Base-by-base conservation (phyloP, 2,329 filamentous ascomycete species). In the Bipolaris oryzae region DNA sequence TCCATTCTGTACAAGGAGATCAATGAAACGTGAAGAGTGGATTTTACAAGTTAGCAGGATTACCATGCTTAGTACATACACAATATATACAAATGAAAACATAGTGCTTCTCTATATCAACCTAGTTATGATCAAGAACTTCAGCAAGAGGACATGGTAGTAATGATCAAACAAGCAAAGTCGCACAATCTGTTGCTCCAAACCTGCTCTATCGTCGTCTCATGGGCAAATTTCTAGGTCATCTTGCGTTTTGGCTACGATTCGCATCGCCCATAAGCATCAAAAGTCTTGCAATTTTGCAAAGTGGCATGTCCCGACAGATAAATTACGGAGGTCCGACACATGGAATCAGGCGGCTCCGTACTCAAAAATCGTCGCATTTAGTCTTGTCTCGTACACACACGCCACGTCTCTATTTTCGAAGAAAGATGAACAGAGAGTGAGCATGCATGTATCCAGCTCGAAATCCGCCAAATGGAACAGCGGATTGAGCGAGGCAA, bases 341-440 rank as follows among this genome's bases (percentile, higher is more conserved):
- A 72, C 64, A 64, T 58, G 60, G 46, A 50, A 28, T 67, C 60
- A 63, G 61, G 57, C 69, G 72, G 71, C 57, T 63, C 64, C 73
- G 74, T 75, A 76, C 74, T 76, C 74, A 76, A 76, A 75, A 66
- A 75, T 74, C 68, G 72, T 74, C 73, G 70, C 64, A 47, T 35
- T 74, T 66, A 45, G 50, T 76, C 70, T 76, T 65, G 74, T 76
- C 74, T 75, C 74, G 59, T 76, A 74, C 74, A 66, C 4, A 31
- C 25, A 28, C 7, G 47, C 25, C 10, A 16, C 33, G 31, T 33
- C 25, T 44, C 44, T 25, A 11, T 25, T 16, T 45, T 11, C 2
- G 3, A 28, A 28, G 4, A 31, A 11, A 31, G 4, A 23, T 5
- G 37, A 42, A 21, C 23, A 46, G 13, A 46, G 18, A 20, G 28